Conservation (phyloP, 306 rosid genomes). For the Rosa multiflora region DNA sequence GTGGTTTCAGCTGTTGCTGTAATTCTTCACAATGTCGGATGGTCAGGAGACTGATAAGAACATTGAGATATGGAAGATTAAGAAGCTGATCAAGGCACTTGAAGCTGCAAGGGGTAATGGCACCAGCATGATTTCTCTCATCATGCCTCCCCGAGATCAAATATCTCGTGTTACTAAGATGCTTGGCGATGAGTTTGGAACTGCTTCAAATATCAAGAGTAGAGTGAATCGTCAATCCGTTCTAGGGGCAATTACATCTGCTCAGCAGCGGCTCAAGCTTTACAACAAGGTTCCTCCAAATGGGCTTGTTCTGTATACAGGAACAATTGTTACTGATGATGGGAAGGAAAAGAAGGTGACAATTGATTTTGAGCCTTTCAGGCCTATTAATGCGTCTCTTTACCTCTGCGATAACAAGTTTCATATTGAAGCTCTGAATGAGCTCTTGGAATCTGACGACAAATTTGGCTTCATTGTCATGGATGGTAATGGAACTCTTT, state of each 20-base stretch:
- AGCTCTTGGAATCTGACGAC: slow-evolving; percentile 86
- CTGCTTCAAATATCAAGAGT: slow-evolving; percentile 91
- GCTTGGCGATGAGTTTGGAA: slow-evolving; percentile 93
- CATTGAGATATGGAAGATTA: slow-evolving; percentile 93
- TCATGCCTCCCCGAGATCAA: slow-evolving; percentile 95
- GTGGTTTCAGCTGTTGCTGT: slow-evolving; percentile 22
- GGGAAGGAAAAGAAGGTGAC: slow-evolving; percentile 96
- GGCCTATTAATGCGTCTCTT: slow-evolving; percentile 81
- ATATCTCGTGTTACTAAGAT: slow-evolving; percentile 88
- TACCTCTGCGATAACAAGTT: slow-evolving; percentile 92
- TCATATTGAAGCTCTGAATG: slow-evolving; percentile 84
- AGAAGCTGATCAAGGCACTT: slow-evolving; percentile 81
- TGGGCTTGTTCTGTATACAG: slow-evolving; percentile 81
- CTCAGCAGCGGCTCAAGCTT: slow-evolving; percentile 85
- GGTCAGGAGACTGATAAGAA: slow-evolving; percentile 87
- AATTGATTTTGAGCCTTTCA: slow-evolving; percentile 88
- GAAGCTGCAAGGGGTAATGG: slow-evolving; percentile 93
- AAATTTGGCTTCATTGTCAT: slow-evolving; percentile 86
- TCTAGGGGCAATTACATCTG: slow-evolving; percentile 84
- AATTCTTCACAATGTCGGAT: slow-evolving; percentile 50
- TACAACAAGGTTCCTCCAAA: slow-evolving; percentile 89
- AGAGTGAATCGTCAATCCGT: slow-evolving; percentile 91
- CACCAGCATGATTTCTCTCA: slow-evolving; percentile 91
- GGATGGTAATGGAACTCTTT: slow-evolving; percentile 94
- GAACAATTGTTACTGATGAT: slow-evolving; percentile 84